These are phyloP conservation scores for Ehretia macrophylla DNA, from an alignment of 257 asterid species.

Conservation along the genomic window DNA sequence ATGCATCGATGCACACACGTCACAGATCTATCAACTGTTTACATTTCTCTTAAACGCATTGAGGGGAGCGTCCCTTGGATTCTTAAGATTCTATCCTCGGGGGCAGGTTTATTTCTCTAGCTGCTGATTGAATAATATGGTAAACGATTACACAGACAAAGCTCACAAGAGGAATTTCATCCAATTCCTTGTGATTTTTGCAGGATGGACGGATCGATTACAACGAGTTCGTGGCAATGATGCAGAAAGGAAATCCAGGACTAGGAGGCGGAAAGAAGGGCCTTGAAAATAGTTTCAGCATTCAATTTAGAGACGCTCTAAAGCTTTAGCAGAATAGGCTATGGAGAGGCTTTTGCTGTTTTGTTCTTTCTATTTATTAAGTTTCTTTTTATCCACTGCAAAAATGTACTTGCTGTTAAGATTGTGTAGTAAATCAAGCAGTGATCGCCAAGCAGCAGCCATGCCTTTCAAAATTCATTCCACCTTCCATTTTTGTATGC, in stretches of 20 bases:
- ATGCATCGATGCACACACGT: no score
- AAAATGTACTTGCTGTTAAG: background rate
- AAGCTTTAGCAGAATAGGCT: slow-evolving; percentile 32
- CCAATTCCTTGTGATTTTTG: background rate
- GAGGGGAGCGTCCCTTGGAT: no score
- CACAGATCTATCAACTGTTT: no score
- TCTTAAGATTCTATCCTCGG: no score
- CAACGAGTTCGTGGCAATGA: slow-evolving; percentile 77
- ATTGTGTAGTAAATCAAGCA: slow-evolving; percentile 5
- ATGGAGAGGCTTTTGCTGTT: background rate
- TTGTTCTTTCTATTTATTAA: background rate
- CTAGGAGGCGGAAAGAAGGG: slow-evolving; percentile 50
- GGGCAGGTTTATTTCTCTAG: no score
- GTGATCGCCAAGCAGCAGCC: slow-evolving; percentile 1
- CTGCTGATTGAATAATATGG: no score
- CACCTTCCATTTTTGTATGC: no score
- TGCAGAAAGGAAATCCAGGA: slow-evolving; percentile 66
- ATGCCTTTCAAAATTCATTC: no score
- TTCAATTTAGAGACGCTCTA: slow-evolving; percentile 57
- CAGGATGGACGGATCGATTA: slow-evolving; percentile 38
- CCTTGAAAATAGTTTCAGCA: slow-evolving; percentile 70
- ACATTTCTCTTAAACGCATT: no score
- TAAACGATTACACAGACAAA: no score
- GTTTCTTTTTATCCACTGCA: background rate
- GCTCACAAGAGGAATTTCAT: no score